Evolutionary conservation across 495 filamentous ascomycete species (phyloP).

Genomic region (Aspergillus incahuasiensis): DNA sequence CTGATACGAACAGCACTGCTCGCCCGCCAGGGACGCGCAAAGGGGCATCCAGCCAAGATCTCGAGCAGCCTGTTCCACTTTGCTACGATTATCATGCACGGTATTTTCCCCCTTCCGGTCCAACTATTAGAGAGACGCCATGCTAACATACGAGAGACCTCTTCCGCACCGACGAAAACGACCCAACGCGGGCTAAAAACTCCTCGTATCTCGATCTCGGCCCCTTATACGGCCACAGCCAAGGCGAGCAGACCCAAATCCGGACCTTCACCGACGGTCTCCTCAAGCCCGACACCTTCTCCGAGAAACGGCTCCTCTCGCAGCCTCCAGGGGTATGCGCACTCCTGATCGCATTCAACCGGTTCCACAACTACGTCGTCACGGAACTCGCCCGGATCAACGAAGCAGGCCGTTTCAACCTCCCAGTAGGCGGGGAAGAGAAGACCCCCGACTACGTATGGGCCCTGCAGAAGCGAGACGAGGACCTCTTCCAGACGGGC

Average conservation of each 20-base stretch:
- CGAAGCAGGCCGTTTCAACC: conserved; percentile 42
- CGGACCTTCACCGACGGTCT: conserved; percentile 65
- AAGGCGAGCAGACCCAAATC: conserved; percentile 56
- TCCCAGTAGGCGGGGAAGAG: neutral
- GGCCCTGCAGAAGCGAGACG: conserved; percentile 21
- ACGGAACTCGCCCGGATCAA: conserved; percentile 48
- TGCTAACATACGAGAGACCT: conserved; percentile 28
- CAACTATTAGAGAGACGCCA: neutral
- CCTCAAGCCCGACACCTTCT: conserved; percentile 69
- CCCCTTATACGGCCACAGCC: conserved; percentile 69
- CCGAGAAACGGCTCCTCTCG: conserved; percentile 62
- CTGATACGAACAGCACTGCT: conserved; percentile 38
- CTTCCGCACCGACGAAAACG: conserved; percentile 48
- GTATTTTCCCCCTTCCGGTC: conserved; percentile 16
- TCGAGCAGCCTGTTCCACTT: conserved; percentile 74
- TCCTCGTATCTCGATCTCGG: conserved; percentile 75
- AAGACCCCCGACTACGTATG: conserved; percentile 1
- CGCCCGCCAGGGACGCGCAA: conserved; percentile 40
- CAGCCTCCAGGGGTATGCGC: conserved; percentile 69
- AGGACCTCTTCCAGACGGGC: conserved; percentile 30
- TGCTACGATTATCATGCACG: conserved; percentile 76
- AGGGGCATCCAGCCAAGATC: conserved; percentile 58
- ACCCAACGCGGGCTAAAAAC: conserved; percentile 29
- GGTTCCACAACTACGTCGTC: conserved; percentile 43
- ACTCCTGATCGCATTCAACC: conserved; percentile 50